Evolutionary conservation across 495 filamentous ascomycete species (phyloP).

Genomic region (Aspergillus sclerotiicarbonarius): DNA sequence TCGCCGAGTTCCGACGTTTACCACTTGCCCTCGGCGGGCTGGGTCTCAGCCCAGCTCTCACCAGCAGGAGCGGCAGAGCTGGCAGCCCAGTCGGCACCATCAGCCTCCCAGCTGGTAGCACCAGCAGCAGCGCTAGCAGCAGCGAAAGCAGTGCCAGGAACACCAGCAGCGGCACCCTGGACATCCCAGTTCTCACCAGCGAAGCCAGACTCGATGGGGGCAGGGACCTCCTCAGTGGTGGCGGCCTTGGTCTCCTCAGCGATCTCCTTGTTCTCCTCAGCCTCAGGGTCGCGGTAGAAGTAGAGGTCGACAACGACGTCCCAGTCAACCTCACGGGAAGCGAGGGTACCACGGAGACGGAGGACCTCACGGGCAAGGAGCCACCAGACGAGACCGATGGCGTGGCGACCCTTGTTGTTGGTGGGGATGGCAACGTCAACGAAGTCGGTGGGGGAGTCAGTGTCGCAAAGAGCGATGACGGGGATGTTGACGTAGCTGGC

Average conservation of each 20-base stretch:
- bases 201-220: conserved; percentile 79
- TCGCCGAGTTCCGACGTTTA: conserved; percentile 47
- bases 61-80: conserved; percentile 54
- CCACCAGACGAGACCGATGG: conserved; percentile 99
- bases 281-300: conserved; percentile 99
- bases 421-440: conserved; percentile 99
- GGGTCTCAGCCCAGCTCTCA: conserved; percentile 68
- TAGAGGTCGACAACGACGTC: conserved; percentile 99
- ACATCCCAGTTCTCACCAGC: conserved; percentile 55
- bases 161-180: conserved; percentile 59
- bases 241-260: conserved; percentile 64
- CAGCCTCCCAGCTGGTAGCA: conserved; percentile 75
- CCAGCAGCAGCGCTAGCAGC: conserved; percentile 61
- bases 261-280: conserved; percentile 94
- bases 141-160: conserved; percentile 59
- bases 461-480: conserved; percentile 97
- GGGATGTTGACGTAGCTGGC: conserved; percentile 99
- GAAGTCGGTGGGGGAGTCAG: conserved; percentile 98
- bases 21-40: conserved; percentile 59
- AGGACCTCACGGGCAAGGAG: conserved; percentile 99
- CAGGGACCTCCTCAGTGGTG: conserved; percentile 77
- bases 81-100: conserved; percentile 71
- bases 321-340: conserved; percentile 92
- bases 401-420: conserved; percentile 99
- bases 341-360: conserved; percentile 92